Evolutionary conservation across 805 yeast species (phyloP).

Genomic region (Tetrapisispora nanseiensis): DNA sequence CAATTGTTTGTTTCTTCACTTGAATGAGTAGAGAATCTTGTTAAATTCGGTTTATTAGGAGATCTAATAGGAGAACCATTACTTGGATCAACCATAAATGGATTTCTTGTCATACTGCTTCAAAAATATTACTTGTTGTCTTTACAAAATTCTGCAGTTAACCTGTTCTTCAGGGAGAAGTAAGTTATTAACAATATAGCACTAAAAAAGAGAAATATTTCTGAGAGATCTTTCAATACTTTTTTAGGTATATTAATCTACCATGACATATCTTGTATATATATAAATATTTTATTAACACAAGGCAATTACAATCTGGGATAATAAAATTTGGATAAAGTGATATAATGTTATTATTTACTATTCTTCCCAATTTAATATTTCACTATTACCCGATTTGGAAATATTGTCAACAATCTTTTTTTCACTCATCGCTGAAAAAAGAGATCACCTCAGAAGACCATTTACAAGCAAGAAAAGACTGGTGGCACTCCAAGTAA

Average conservation of each 20-base stretch:
- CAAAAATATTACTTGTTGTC: not conserved
- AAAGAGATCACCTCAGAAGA: not conserved
- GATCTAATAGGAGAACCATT: slow-evolving; percentile 23
- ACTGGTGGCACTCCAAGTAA: too few species aligned
- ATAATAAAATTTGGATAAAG: too few species aligned
- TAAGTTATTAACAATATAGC: too few species aligned
- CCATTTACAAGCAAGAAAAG: too few species aligned
- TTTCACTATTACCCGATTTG: not conserved
- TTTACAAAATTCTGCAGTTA: too few species aligned
- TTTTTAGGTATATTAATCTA: too few species aligned
- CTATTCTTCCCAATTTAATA: not conserved
- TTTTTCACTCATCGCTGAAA: not conserved
- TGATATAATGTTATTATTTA: not conserved
- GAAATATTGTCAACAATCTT: slow-evolving; percentile 1
- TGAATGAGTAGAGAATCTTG: slow-evolving; percentile 12
- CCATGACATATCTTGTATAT: too few species aligned
- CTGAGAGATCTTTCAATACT: too few species aligned
- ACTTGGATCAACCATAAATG: slow-evolving; percentile 27
- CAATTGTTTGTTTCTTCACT: slow-evolving; percentile 1
- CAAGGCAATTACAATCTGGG: too few species aligned
- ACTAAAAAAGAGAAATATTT: too few species aligned
- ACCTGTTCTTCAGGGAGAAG: too few species aligned
- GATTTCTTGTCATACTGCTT: slow-evolving; percentile 24
- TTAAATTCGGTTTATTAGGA: slow-evolving; percentile 18
- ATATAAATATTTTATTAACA: too few species aligned